Evolutionary conservation across 257 asterid genomes (phyloP), one percentile per base, ranked within the genome.

Genomic region (Misopates orontium): DNA sequence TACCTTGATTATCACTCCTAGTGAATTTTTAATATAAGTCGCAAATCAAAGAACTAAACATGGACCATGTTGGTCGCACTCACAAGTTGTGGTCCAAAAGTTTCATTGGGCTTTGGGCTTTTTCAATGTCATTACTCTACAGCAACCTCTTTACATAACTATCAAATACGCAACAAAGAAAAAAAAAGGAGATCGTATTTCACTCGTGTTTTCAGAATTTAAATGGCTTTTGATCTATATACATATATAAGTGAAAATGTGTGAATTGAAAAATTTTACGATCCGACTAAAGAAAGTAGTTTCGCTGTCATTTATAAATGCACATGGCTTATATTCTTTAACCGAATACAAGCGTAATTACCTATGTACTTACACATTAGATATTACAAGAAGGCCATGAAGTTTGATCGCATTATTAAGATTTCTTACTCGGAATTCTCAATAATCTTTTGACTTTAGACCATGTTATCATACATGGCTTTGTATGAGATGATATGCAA

Each of bases 21-120:
- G 42, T 36, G 5, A 36, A 36, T 44, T 44, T 13, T 44, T 44
- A 44, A 13, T 44, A 12, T 2, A 13, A 44, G 50, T 16, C 5
- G 8, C 51, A 45, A 14, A 45, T 45, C 51, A 45, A 45, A 44
- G 72, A 69, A 60, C 65, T 64, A 69, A 69, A 64, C 73, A 58
- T 25, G 79, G 79, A 53, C 45, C 73, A 70, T 65, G 73, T 40
- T 39, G 42, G 51, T 70, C 59, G 73, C 48, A 17, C 57, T 56
- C 54, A 53, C 42, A 32, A 32, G 18, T 66, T 28, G 77, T 75
- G 80, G 74, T 71, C 77, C 79, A 50, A 20, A 32, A 53, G n/a
- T 23, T 65, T 59, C 47, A 64, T 75, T 69, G 75, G 69, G 53
- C 57, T 57, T 44, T 58, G 75, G 66, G 75, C 18, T 50, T 61